These are phyloP conservation scores for Fusarium decemcellulare DNA, from an alignment of 2,329 filamentous ascomycete species.

Conservation along the genomic window DNA sequence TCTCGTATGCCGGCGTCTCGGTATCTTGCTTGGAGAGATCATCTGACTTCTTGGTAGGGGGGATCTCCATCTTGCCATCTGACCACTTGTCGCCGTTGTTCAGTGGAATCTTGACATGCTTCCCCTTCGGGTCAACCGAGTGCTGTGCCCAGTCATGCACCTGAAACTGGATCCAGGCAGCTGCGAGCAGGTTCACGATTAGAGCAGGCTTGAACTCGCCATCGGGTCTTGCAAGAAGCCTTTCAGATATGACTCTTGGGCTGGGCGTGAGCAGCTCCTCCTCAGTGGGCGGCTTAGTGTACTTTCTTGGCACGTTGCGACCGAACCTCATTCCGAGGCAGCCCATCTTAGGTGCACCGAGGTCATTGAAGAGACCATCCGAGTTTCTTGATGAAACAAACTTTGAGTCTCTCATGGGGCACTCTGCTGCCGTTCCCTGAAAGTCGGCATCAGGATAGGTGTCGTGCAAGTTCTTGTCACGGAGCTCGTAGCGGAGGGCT, in stretches of 20 bases:
- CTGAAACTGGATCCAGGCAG: slow-evolving; percentile 33
- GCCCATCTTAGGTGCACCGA: slow-evolving; percentile 22
- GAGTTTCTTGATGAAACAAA: slow-evolving; percentile 17
- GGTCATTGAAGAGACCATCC: slow-evolving; percentile 23
- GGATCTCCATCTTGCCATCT: slow-evolving; percentile 14
- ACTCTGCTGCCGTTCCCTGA: slow-evolving; percentile 1
- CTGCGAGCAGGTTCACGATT: slow-evolving; percentile 30
- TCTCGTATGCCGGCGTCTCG: slow-evolving; percentile 21
- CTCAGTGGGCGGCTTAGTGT: slow-evolving; percentile 7
- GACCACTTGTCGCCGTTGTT: slow-evolving; percentile 14
- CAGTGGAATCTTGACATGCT: slow-evolving; percentile 16
- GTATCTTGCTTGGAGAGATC: slow-evolving; percentile 2
- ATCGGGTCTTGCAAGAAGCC: slow-evolving; percentile 22
- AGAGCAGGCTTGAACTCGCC: slow-evolving; percentile 30
- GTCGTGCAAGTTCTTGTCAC: slow-evolving; percentile 27
- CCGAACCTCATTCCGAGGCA: slow-evolving; percentile 30
- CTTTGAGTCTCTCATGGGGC: slow-evolving; percentile 29
- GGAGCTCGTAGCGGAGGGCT: slow-evolving; percentile 32
- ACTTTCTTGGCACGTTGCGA: slow-evolving; percentile 22
- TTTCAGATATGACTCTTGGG: slow-evolving; percentile 18
- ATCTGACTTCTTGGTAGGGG: slow-evolving; percentile 5
- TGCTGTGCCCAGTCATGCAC: slow-evolving; percentile 33
- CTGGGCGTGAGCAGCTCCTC: slow-evolving; percentile 18
- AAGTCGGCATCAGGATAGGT: slow-evolving; percentile 21
- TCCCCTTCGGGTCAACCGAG: neutral